Evolutionary conservation across 2,329 filamentous ascomycete genomes (phyloP), one percentile per base, ranked within the genome.

Genomic region (Didymella pomorum): DNA sequence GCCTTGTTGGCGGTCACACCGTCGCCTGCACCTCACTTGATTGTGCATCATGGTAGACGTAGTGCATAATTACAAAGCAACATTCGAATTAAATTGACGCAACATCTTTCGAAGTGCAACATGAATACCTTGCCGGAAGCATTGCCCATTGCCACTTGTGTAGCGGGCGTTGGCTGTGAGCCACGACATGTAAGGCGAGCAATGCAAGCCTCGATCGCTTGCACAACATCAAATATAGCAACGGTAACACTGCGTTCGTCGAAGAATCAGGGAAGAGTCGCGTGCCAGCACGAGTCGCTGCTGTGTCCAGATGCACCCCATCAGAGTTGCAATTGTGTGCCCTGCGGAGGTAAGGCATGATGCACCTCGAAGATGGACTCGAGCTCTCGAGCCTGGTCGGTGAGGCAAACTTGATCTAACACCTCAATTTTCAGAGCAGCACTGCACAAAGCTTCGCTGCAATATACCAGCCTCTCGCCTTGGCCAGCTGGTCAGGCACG

Each of bases 201-300:
- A 51, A 51, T 50, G 50, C 56, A 58, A 46, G 50, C 54, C 56
- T 58, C 45, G 41, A 54, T 54, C 11, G 50, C 50, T 41, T 58
- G 56, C 56, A 53, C 23, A 37, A 20, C 29, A 26, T 49, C n/a
- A 39, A 53, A 20, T 31, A 45, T 58, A 53, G 50, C 25, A 45
- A 35, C 23, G 16, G 50, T 54, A 16, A 12, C 33, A 58, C 56
- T n/a, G 14, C 50, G 45, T 23, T 35, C 41, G 21, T 28, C 21
- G 3, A 10, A 47, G 28, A 42, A 58, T 46, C 56, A 50, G 46
- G 50, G 56, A 50, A 35, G 26, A 20, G 37, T 58, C 50, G 50
- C 56, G 39, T 58, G 56, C 41, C 41, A 41, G 50, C 46, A 48
- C 37, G 50, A 28, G 43, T 44, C 21, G 23, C 37, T 52, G 44